Evolutionary conservation across 441 rosid genomes (phyloP).

Genomic region (Codiaeum variegatum): DNA sequence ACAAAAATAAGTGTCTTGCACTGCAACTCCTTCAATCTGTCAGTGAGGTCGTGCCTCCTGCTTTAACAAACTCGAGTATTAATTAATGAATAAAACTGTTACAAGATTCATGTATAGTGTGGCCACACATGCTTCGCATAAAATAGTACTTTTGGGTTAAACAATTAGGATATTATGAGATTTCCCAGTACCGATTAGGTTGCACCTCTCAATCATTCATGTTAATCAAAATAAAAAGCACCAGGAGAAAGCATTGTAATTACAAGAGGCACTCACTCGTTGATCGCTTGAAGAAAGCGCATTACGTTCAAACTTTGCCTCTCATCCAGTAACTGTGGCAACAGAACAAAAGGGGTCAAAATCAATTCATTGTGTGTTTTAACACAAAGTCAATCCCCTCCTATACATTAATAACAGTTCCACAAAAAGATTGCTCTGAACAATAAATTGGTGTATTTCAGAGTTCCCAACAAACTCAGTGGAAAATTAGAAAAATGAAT

Average conservation of each 20-base stretch:
- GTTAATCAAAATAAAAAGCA: neutral
- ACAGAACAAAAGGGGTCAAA: constrained; percentile 6
- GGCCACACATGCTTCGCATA: neutral
- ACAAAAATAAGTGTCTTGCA: constrained; percentile 73
- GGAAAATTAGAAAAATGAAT: neutral
- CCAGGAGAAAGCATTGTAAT: neutral
- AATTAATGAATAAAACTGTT: constrained; percentile 7
- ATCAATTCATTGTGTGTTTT: neutral
- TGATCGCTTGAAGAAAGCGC: constrained; percentile 74
- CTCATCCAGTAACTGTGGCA: constrained; percentile 64
- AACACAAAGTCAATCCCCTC: neutral
- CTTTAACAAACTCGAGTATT: constrained; percentile 24
- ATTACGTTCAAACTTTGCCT: constrained; percentile 68
- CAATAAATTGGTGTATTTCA: neutral
- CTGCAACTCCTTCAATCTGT: constrained; percentile 53
- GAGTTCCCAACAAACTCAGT: neutral
- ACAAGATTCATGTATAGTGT: neutral
- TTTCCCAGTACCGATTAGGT: neutral
- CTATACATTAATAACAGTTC: constrained; percentile 5
- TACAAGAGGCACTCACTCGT: constrained; percentile 37
- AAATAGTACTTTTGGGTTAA: neutral
- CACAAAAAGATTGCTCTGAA: constrained; percentile 3
- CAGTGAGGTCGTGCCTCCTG: constrained; percentile 78
- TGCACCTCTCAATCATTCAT: neutral
- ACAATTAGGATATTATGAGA: neutral